A percentile compares a stretch with the other conserved stretches of the same genome.
Conservation (phyloP, 331 rosid genomes). For the Quercus phellos region DNA sequence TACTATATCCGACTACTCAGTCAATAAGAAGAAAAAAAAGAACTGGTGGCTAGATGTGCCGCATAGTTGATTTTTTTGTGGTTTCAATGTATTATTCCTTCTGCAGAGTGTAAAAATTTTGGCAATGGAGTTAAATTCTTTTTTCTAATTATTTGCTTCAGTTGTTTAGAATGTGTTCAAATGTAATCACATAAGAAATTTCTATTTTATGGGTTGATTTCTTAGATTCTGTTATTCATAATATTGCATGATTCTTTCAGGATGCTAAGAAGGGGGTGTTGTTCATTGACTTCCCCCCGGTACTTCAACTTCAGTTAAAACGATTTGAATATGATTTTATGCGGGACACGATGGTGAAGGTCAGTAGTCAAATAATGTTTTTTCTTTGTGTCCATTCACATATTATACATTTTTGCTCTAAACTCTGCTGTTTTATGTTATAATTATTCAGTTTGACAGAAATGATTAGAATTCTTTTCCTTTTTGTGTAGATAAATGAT, state of each 20-base stretch:
- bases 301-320: constrained; percentile 90
- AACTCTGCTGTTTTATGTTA: background rate
- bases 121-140: background rate
- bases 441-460: background rate
- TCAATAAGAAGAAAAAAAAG: background rate
- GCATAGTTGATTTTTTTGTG: background rate
- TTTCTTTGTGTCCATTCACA: background rate
- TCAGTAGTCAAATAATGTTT: constrained; percentile 26
- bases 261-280: constrained; percentile 93
- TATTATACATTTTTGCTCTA: background rate
- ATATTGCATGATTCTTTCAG: constrained; percentile 40
- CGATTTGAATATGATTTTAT: constrained; percentile 91
- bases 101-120: background rate
- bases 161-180: background rate
- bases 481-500: constrained; percentile 66
- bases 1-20: background rate
- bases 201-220: background rate
- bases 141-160: background rate
- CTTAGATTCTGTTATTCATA: constrained; percentile 9
- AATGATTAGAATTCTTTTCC: background rate
- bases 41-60: background rate
- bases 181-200: background rate
- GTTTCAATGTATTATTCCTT: background rate
- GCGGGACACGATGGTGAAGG: constrained; percentile 98
- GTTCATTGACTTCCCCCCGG: constrained; percentile 89